Conservation (phyloP, 2,329 filamentous ascomycete species). For the Pleurostoma richardsiae region DNA sequence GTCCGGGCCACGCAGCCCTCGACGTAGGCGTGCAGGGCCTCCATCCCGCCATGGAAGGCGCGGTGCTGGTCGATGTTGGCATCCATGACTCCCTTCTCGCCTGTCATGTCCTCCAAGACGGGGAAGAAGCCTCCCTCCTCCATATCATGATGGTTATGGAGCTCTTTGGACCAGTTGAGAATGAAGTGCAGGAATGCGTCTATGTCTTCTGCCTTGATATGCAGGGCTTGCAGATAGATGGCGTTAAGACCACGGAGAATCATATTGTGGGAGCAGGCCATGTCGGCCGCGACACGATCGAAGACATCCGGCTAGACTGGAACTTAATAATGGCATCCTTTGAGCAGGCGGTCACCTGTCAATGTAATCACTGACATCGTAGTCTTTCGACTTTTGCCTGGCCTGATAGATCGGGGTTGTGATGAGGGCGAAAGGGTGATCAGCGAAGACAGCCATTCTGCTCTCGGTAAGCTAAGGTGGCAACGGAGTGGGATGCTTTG, state of each 20-base stretch:
- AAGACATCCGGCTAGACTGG: slow-evolving; percentile 19
- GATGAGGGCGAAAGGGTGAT: slow-evolving; percentile 18
- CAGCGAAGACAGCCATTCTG: slow-evolving; percentile 17
- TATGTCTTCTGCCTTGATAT: slow-evolving; percentile 27
- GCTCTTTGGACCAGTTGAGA: slow-evolving; percentile 20
- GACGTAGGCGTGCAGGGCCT: slow-evolving; percentile 19
- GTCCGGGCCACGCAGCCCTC: slow-evolving; percentile 12
- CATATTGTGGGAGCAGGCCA: slow-evolving; percentile 27
- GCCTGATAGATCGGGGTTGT: slow-evolving; percentile 4
- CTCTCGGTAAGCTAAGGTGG: background rate
- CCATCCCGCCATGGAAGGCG: slow-evolving; percentile 26
- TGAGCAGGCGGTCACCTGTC: too few relatives aligned
- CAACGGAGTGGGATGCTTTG: too few relatives aligned
- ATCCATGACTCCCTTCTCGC: slow-evolving; percentile 31
- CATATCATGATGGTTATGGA: slow-evolving; percentile 30
- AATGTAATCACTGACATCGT: too few relatives aligned
- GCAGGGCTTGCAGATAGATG: slow-evolving; percentile 28
- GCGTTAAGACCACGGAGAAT: slow-evolving; percentile 29
- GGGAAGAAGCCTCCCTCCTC: slow-evolving; percentile 35
- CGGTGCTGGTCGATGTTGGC: slow-evolving; percentile 34
- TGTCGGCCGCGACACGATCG: slow-evolving; percentile 18
- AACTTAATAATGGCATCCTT: background rate
- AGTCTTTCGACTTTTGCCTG: too few relatives aligned
- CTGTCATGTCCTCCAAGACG: slow-evolving; percentile 25
- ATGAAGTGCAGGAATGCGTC: slow-evolving; percentile 25